These are phyloP conservation scores for Cryptococcus hybrid DNA, from an alignment of 1,284 basidiomycete genomes.

Conservation along the genomic window DNA sequence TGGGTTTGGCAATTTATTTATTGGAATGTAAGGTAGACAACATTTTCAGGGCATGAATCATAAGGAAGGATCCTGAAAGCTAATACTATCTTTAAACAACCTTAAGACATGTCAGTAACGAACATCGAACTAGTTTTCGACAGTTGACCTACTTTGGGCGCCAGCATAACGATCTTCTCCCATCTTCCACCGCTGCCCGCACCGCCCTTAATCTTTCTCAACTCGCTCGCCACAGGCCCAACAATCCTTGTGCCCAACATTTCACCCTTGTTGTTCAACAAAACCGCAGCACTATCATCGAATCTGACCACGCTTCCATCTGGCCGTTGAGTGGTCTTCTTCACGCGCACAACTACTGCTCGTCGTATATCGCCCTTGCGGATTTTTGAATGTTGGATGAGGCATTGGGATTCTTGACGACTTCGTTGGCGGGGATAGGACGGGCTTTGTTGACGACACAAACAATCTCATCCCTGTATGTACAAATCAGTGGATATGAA, in stretches of 20 bases:
- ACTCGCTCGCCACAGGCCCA: conserved; percentile 86
- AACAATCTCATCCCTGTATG: conserved; percentile 86
- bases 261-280: conserved; percentile 95
- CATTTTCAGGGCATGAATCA: too few species aligned
- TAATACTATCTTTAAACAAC: neutral
- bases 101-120: neutral
- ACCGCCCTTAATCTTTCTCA: conserved; percentile 56
- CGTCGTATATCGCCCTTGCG: conserved; percentile 89
- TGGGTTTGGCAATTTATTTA: too few species aligned
- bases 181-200: conserved; percentile 71
- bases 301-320: conserved; percentile 57
- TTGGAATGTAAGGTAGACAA: too few species aligned
- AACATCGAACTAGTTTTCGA: too few species aligned
- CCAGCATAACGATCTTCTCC: conserved; percentile 90
- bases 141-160: conserved; percentile 69
- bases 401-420: conserved; percentile 36
- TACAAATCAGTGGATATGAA: neutral
- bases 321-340: conserved; percentile 35
- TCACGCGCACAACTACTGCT: conserved; percentile 91
- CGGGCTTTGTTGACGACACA: conserved; percentile 93
- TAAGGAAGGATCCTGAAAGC: too few species aligned
- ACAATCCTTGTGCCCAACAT: conserved; percentile 94
- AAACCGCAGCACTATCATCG: conserved; percentile 96
- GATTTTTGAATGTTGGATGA: conserved; percentile 59
- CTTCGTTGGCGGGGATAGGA: conserved; percentile 57